Conservation (phyloP, 352 stramenopile genomes). For the Pythium diclinum region DNA sequence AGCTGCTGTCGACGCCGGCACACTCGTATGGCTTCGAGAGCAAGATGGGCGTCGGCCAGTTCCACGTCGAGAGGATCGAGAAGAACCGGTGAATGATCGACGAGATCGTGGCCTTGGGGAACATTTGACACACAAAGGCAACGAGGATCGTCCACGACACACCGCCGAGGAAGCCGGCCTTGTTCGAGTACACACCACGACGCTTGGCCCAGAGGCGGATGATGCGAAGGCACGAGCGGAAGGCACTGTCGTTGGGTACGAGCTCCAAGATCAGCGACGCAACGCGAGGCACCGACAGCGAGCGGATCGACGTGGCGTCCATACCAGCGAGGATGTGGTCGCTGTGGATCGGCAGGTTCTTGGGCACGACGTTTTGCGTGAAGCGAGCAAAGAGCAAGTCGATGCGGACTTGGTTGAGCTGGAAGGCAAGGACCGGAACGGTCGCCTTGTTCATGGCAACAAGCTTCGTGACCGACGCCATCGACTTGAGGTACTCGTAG, state of each 20-base stretch:
- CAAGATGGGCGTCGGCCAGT: slow-evolving; percentile 77
- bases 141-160: slow-evolving; percentile 86
- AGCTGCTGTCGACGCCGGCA: slow-evolving; percentile 26
- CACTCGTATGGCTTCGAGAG: slow-evolving; percentile 61
- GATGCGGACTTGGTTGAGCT: slow-evolving; percentile 61
- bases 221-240: slow-evolving; percentile 67
- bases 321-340: slow-evolving; percentile 72
- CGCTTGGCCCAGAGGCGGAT: slow-evolving; percentile 73
- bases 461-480: slow-evolving; percentile 49
- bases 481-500: slow-evolving; percentile 41
- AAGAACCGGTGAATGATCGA: slow-evolving; percentile 81
- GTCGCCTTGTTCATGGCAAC: slow-evolving; percentile 71
- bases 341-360: slow-evolving; percentile 72
- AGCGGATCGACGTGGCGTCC: slow-evolving; percentile 72
- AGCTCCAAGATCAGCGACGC: slow-evolving; percentile 79
- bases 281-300: slow-evolving; percentile 72
- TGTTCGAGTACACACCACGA: slow-evolving; percentile 83
- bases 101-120: slow-evolving; percentile 70
- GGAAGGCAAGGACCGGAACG: slow-evolving; percentile 72
- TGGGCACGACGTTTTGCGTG: slow-evolving; percentile 60
- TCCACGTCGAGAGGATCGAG: slow-evolving; percentile 69
- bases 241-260: slow-evolving; percentile 68
- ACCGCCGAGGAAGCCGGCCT: slow-evolving; percentile 74
- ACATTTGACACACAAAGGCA: slow-evolving; percentile 86
- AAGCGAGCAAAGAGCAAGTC: slow-evolving; percentile 79